Evolutionary conservation across 2,329 filamentous ascomycete species (phyloP).

Genomic region (Ampelomyces quisqualis): DNA sequence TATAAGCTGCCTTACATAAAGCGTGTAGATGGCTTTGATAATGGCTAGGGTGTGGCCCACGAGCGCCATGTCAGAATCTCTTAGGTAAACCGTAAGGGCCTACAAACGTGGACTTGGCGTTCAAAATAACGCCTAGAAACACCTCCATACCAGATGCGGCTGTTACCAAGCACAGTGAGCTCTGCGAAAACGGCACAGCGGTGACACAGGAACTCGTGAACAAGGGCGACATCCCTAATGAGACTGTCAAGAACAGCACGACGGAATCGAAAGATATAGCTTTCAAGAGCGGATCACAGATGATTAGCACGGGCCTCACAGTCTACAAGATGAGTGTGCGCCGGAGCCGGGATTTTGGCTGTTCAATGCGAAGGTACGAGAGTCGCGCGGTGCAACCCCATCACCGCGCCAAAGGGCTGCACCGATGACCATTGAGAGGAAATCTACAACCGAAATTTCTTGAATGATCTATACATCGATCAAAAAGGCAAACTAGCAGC

Average conservation of each 20-base stretch:
- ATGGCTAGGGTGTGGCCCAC: too few species aligned
- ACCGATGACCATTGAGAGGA: constrained; percentile 28
- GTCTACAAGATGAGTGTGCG: constrained; percentile 50
- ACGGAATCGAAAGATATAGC: constrained; percentile 48
- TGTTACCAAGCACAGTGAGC: constrained; percentile 55
- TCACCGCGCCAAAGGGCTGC: constrained; percentile 41
- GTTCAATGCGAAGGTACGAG: constrained; percentile 33
- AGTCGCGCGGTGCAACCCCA: constrained; percentile 44
- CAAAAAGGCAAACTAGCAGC: constrained; percentile 40
- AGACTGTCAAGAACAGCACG: constrained; percentile 47
- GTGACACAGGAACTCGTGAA: constrained; percentile 50
- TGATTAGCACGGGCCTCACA: constrained; percentile 54
- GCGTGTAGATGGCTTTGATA: too few species aligned
- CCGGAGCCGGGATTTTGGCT: constrained; percentile 52
- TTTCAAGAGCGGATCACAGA: constrained; percentile 52
- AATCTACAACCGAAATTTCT: background rate
- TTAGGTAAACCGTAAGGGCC: too few species aligned
- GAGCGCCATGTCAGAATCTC: too few species aligned
- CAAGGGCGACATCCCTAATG: constrained; percentile 51
- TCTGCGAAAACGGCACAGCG: constrained; percentile 37
- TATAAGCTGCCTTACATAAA: too few species aligned
- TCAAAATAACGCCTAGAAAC: too few species aligned
- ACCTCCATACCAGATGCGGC: constrained; percentile 50
- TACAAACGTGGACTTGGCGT: too few species aligned
- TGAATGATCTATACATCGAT: background rate